A percentile compares a stretch with the other conserved stretches of the same genome.
Evolutionary conservation across 2,329 filamentous ascomycete species (phyloP).

Genomic region (Tolypocladium guangdongense): DNA sequence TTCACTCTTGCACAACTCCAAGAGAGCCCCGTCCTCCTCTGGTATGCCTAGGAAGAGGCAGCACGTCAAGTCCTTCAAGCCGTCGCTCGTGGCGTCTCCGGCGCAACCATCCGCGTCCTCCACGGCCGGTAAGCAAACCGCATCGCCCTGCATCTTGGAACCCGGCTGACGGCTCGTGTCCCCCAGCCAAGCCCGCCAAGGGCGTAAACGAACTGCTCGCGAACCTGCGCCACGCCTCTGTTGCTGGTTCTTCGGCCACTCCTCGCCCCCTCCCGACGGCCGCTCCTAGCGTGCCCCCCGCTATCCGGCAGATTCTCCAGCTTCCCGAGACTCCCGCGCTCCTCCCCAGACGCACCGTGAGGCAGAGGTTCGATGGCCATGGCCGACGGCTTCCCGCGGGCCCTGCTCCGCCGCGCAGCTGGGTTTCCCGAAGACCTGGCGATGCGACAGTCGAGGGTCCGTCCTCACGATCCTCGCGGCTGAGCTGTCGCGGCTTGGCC

Average conservation of each 20-base stretch:
- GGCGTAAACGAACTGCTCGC: conserved; percentile 51
- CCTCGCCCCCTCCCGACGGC: conserved; percentile 16
- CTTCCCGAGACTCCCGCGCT: conserved; percentile 46
- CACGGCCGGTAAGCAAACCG: conserved; percentile 14
- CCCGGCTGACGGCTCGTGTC: not conserved
- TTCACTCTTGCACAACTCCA: conserved; percentile 1
- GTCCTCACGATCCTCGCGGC: conserved; percentile 7
- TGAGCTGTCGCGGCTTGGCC: conserved; percentile 9
- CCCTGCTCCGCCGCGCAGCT: conserved; percentile 48
- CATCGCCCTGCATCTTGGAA: not conserved
- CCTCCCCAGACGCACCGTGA: conserved; percentile 32
- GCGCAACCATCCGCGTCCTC: conserved; percentile 15
- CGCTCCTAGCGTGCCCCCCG: conserved; percentile 46
- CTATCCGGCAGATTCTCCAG: conserved; percentile 47
- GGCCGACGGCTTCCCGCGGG: conserved; percentile 45
- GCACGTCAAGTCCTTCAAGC: conserved; percentile 44
- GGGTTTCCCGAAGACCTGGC: conserved; percentile 25
- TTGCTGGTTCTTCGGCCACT: conserved; percentile 13
- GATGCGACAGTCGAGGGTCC: conserved; percentile 6
- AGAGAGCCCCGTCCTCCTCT: conserved; percentile 2
- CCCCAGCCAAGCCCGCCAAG: conserved; percentile 19
- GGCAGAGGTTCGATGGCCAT: conserved; percentile 30
- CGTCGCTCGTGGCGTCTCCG: conserved; percentile 42
- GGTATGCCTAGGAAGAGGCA: conserved; percentile 56
- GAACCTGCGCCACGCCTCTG: conserved; percentile 38